These are phyloP conservation scores for Tylopilus rubrobrunneus DNA, from an alignment of 768 basidiomycete species.

Conservation along the genomic window DNA sequence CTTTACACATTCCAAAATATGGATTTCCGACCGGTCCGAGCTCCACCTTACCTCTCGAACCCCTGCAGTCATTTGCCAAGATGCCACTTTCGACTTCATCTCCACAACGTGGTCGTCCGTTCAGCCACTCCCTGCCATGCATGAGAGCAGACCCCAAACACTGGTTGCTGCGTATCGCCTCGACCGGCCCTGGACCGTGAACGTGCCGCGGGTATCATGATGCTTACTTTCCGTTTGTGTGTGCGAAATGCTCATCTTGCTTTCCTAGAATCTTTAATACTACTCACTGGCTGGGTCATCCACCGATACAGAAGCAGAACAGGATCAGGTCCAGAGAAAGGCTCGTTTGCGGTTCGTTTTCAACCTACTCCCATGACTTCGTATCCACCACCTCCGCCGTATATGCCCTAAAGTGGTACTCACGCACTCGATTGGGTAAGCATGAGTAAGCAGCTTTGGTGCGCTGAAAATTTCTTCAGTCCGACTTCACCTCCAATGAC, in stretches of 20 bases:
- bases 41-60: slow-evolving; percentile 57
- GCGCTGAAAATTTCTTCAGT: no score
- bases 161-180: slow-evolving; percentile 58
- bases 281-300: slow-evolving; percentile 79
- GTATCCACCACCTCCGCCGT: slow-evolving; percentile 32
- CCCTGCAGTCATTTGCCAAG: slow-evolving; percentile 58
- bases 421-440: slow-evolving; percentile 3
- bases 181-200: slow-evolving; percentile 34
- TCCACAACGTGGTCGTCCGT: slow-evolving; percentile 23
- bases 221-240: slow-evolving; percentile 17
- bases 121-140: slow-evolving; percentile 19
- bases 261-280: slow-evolving; percentile 62
- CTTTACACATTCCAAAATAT: slow-evolving; percentile 51
- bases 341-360: slow-evolving; percentile 48
- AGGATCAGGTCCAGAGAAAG: slow-evolving; percentile 49
- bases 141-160: slow-evolving; percentile 48
- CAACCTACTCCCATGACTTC: slow-evolving; percentile 45
- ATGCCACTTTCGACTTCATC: slow-evolving; percentile 48
- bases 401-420: slow-evolving; percentile 19
- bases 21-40: slow-evolving; percentile 29
- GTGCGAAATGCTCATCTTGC: slow-evolving; percentile 8
- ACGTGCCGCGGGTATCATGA: slow-evolving; percentile 54
- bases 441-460: no score
- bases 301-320: slow-evolving; percentile 36
- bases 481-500: no score